phyloP scores from a whole-genome alignment of 2,329 filamentous ascomycete species.

The Aspergillus fumigatiaffinis region DNA sequence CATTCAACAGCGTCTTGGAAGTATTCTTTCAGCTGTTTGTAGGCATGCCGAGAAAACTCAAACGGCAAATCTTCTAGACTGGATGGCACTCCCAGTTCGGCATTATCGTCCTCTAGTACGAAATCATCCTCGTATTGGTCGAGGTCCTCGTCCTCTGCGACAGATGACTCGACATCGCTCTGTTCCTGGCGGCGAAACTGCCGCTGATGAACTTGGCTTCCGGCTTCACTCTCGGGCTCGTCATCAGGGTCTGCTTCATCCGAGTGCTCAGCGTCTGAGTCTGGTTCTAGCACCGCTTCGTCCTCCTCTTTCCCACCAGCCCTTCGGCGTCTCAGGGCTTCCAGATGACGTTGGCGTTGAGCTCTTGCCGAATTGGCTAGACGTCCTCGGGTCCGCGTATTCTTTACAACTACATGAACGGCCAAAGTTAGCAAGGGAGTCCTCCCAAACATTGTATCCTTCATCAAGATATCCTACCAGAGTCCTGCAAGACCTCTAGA shows the following conservation, averaged over 20 bases:
- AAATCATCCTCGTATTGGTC: slow-evolving; percentile 61
- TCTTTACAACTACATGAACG: slow-evolving; percentile 27
- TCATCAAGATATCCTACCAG: slow-evolving; percentile 25
- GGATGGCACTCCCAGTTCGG: slow-evolving; percentile 55
- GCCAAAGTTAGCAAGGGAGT: background rate
- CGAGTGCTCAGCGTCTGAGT: background rate
- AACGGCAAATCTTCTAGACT: slow-evolving; percentile 57
- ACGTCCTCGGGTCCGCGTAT: slow-evolving; percentile 40
- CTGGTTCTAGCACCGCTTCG: background rate
- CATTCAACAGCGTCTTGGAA: slow-evolving; percentile 73
- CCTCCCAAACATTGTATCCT: background rate
- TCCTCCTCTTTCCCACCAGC: slow-evolving; percentile 37
- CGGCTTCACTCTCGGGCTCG: slow-evolving; percentile 15
- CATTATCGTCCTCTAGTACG: slow-evolving; percentile 59
- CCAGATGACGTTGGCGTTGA: slow-evolving; percentile 39
- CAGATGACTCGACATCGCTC: slow-evolving; percentile 29
- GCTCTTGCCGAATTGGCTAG: slow-evolving; percentile 37
- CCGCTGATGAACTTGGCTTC: slow-evolving; percentile 15
- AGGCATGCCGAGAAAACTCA: slow-evolving; percentile 63
- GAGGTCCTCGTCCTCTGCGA: slow-evolving; percentile 41
- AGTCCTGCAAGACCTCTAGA: slow-evolving; percentile 42
- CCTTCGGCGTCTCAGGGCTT: slow-evolving; percentile 40
- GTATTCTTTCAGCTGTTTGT: slow-evolving; percentile 65
- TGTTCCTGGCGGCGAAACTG: slow-evolving; percentile 17
- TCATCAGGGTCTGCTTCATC: slow-evolving; percentile 18